phyloP scores from a whole-genome alignment of 371 early-diverging fungal species.

The Mucor ambiguus region DNA sequence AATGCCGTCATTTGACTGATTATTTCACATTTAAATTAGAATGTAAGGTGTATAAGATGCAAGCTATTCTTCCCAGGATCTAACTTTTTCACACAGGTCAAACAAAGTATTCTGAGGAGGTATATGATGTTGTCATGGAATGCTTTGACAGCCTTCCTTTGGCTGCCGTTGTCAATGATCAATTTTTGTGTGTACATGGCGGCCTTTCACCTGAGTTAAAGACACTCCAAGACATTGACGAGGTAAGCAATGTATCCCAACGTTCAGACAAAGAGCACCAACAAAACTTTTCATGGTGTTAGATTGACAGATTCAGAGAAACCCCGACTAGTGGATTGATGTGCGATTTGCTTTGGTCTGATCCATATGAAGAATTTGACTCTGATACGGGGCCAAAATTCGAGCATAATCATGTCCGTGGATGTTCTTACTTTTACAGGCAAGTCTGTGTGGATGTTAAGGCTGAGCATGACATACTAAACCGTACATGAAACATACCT shows the following conservation, averaged over 20 bases:
- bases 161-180: constrained; percentile 95
- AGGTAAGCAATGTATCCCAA: constrained; percentile 38
- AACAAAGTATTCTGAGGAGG: constrained; percentile 90
- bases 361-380: constrained; percentile 95
- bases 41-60: constrained; percentile 62
- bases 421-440: constrained; percentile 94
- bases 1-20: constrained; percentile 96
- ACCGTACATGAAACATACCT: neutral
- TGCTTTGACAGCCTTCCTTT: constrained; percentile 96
- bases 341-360: constrained; percentile 98
- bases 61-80: neutral
- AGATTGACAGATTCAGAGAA: constrained; percentile 95
- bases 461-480: neutral
- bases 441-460: constrained; percentile 21
- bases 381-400: constrained; percentile 82
- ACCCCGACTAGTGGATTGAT: constrained; percentile 94
- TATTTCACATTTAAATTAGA: constrained; percentile 98
- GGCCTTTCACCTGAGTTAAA: constrained; percentile 96
- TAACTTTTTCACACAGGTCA: constrained; percentile 56
- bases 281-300: constrained; percentile 6
- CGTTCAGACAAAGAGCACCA: neutral
- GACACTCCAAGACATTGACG: constrained; percentile 82
- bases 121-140: constrained; percentile 90
- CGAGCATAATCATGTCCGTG: constrained; percentile 91
- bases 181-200: constrained; percentile 98